Evolutionary conservation across 1,139 yeast genomes (phyloP), one percentile per base, ranked within the genome.

Genomic region (Hemisphaericaspora xylanilytica): DNA sequence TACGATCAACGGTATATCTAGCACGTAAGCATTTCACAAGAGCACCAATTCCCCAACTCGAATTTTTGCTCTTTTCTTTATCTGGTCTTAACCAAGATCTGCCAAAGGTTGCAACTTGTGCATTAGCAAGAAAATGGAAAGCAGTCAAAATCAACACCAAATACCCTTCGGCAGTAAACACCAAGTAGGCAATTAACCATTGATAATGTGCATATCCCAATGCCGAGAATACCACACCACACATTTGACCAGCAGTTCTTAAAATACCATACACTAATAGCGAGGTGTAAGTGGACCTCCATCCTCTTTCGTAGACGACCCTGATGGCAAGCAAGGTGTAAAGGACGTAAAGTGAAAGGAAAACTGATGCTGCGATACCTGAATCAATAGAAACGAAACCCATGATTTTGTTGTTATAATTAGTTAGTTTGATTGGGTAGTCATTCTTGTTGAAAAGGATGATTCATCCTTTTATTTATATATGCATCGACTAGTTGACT

Each of bases 91-190:
- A 41, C 43, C 50, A 43, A 21, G 57, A 53, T 13, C 30, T 33
- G 0, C 61, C 60, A 27, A 35, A 34, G 35, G 46, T 27, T 27
- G 43, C 39, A 4, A 28, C 33, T 39, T 65, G 70, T 27, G 66
- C 63, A 22, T 51, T 50, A 21, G 56, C 53, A 11, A 64, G 43
- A 24, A 56, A 54, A 29, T 59, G 55, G 32, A 65, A 58, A 1
- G 60, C 38, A 3, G 59, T 43, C 34, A 65, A 49, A 17, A 67
- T 62, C 36, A 67, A 55, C 3, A 53, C 46, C 46, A 67, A 67
- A 38, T 67, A 67, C 7, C 73, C 73, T 49, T 67, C 71, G 8
- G 70, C 70, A 8, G 63, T 55, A 18, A 67, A 54, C 7, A 67
- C 67, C 41, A 67, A 50, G 42, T 67, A 67, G 2, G 69, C 70